Base-by-base conservation (phyloP, 345 rosid species). In the Physaria fendleri region DNA sequence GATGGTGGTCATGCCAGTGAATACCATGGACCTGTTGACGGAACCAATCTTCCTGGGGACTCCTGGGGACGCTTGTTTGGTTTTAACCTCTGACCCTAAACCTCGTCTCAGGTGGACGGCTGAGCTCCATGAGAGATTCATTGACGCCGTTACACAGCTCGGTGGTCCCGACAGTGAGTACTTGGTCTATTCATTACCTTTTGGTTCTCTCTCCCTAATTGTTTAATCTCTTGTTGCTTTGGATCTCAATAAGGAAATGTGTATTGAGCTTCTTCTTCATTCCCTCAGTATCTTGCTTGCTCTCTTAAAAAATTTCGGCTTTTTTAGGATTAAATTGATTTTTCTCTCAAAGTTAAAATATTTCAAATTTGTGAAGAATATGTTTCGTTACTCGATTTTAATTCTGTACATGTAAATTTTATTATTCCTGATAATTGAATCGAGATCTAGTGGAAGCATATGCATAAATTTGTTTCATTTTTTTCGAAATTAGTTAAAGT, bases 61-160 rank as follows among this genome's bases (percentile, higher is more conserved):
- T 16, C 80, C 85, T 18, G 81, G 86, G 3, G 95, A 83, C 14
- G 90, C 90, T n/a, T 83, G 95, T 65, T 66, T 90, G 75, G 94
- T 85, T 45, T 85, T 90, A 63, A 87, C 97, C 20, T 66, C 95
- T 41, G 97, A 87, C 69, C 97, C 95, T 8, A 90, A 87, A 75
- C 95, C 95, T 48, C 85, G 93, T 10, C 97, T 90, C 64, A 86
- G 97, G 4, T 90, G 95, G 97, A 87, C 97, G 5, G 65, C 85
- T 6, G 97, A 90, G 79, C 93, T 87, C 41, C 93, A 87, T 66
- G 95, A 90, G 22, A 82, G 95, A 49, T 90, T 90, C 72, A 82
- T 90, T 45, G 95, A 90, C 69, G 97, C 95, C 59, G 93, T 90
- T 24, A 65, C 95, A 6, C 95, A 87, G 76, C 90, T 90, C 6